phyloP scores from a whole-genome alignment of 2,329 filamentous ascomycete species.

The Xylaria sp. region DNA sequence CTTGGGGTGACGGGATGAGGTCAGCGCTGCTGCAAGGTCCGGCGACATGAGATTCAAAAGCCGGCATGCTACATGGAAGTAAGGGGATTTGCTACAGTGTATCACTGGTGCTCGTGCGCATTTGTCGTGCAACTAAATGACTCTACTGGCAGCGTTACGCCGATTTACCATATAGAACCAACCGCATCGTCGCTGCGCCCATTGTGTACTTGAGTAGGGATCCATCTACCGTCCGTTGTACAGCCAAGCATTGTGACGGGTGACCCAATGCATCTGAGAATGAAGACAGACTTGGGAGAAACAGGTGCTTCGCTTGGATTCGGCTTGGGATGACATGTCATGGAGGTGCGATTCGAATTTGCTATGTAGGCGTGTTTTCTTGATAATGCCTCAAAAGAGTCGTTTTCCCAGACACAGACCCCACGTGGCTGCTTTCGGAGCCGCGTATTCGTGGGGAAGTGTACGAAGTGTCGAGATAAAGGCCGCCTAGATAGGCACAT shows the following conservation, averaged over 20 bases:
- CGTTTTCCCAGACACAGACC: conserved; percentile 3
- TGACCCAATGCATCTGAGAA: conserved; percentile 18
- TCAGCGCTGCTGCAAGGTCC: conserved; percentile 12
- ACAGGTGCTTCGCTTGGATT: conserved; percentile 3
- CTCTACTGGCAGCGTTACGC: not conserved
- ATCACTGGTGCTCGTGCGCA: conserved; percentile 2
- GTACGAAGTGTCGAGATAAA: conserved; percentile 13
- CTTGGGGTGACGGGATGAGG: conserved; percentile 3
- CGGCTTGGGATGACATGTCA: conserved; percentile 1
- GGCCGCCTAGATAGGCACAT: conserved; percentile 7
- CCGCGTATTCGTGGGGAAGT: conserved; percentile 22
- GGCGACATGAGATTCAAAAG: conserved; percentile 10
- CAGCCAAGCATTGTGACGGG: conserved; percentile 4
- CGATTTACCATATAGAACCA: conserved; percentile 1
- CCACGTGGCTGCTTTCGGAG: conserved; percentile 21
- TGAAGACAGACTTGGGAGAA: conserved; percentile 2
- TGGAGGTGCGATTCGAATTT: not conserved
- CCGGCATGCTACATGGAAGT: conserved; percentile 1
- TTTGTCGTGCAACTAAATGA: not conserved
- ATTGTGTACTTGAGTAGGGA: conserved; percentile 8
- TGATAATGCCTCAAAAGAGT: conserved; percentile 22
- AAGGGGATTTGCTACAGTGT: not conserved
- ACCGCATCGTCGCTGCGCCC: conserved; percentile 13
- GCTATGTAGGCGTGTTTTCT: not conserved
- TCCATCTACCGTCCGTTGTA: not conserved